These are phyloP conservation scores for Claviceps purpurea DNA, from an alignment of 2,329 filamentous ascomycete genomes.

Conservation along the genomic window DNA sequence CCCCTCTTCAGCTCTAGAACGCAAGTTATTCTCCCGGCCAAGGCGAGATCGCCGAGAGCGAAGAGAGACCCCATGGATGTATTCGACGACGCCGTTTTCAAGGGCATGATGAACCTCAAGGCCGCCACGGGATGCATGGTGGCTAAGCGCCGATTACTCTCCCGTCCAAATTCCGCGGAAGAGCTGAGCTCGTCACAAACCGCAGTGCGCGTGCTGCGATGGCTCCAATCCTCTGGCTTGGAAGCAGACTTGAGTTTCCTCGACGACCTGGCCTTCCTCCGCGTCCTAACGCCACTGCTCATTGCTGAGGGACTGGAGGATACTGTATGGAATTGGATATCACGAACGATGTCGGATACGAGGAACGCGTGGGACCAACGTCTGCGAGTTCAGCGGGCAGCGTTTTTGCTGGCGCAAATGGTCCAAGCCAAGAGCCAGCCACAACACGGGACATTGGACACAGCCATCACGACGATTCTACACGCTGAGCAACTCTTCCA, in stretches of 20 bases:
- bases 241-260: conserved; percentile 35
- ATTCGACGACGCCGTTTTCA: conserved; percentile 41
- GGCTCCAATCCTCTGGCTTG: conserved; percentile 38
- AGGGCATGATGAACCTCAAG: conserved; percentile 40
- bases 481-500: conserved; percentile 31
- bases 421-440: conserved; percentile 29
- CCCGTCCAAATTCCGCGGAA: conserved; percentile 9
- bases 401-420: conserved; percentile 25
- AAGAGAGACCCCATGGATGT: conserved; percentile 36
- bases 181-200: conserved; percentile 29
- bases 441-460: conserved; percentile 30
- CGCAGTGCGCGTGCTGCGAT: conserved; percentile 34
- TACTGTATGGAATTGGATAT: conserved; percentile 39
- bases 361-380: conserved; percentile 10
- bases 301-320: conserved; percentile 38
- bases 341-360: conserved; percentile 22
- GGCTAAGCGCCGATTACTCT: conserved; percentile 30
- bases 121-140: conserved; percentile 41
- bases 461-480: conserved; percentile 34
- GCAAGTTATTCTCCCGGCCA: conserved; percentile 10
- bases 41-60: conserved; percentile 3
- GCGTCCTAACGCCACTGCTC: conserved; percentile 33
- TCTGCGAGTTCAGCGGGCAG: conserved; percentile 15
- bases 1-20: conserved; percentile 35
- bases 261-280: conserved; percentile 23